phyloP scores from a whole-genome alignment of 148 eudicot genomes.

The Chenopodium quinoa region DNA sequence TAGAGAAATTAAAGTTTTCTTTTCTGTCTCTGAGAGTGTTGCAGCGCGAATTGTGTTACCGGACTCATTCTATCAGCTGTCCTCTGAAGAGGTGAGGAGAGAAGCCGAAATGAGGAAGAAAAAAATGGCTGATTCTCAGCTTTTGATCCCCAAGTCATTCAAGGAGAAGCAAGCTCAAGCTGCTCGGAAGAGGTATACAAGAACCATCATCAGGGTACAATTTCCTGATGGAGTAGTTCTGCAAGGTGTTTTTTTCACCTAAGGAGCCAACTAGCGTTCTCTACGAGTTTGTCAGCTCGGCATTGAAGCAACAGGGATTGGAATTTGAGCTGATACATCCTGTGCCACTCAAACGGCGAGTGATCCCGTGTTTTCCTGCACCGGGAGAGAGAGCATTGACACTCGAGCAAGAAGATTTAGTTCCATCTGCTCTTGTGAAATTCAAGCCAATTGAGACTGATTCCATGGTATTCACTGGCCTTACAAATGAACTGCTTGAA shows the following conservation, averaged over 20 bases:
- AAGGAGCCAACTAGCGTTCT: constrained; percentile 67
- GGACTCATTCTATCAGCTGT: constrained; percentile 75
- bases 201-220: constrained; percentile 70
- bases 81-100: constrained; percentile 70
- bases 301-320: constrained; percentile 71
- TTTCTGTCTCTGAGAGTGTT: constrained; percentile 71
- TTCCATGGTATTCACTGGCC: constrained; percentile 70
- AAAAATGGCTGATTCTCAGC: constrained; percentile 83
- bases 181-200: constrained; percentile 56
- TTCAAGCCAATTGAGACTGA: constrained; percentile 83
- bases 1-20: constrained; percentile 77
- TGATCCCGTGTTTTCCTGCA: constrained; percentile 73
- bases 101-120: constrained; percentile 79
- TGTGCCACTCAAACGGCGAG: constrained; percentile 56
- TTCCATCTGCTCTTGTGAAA: constrained; percentile 83
- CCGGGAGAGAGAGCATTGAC: constrained; percentile 49
- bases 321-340: constrained; percentile 88
- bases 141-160: constrained; percentile 79
- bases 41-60: constrained; percentile 91
- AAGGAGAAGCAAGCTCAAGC: constrained; percentile 94
- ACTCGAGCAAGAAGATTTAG: constrained; percentile 76
- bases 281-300: constrained; percentile 80
- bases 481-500: constrained; percentile 77
- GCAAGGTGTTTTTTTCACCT: constrained; percentile 82
- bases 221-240: constrained; percentile 98